Percentiles rank a stretch among this genome's conserved stretches.
Evolutionary conservation across 176 grass and related monocot genomes (phyloP).

Genomic region (Rhynchospora breviuscula): DNA sequence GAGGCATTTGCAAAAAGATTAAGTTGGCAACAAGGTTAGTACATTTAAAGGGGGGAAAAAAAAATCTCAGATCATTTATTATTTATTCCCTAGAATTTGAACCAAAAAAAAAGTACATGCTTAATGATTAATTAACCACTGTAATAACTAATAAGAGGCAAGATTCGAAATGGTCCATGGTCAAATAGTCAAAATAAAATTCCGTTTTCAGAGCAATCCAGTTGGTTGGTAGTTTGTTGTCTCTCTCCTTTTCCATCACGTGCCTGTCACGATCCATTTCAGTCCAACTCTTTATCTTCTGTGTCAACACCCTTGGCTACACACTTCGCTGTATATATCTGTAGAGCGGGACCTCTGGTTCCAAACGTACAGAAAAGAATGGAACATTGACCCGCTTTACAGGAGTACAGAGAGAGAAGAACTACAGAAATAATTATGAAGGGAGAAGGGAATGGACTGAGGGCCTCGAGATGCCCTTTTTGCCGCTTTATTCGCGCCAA

Average conservation of each 20-base stretch:
- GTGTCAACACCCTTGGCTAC: neutral
- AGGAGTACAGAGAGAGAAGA: neutral
- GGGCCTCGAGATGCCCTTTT: constrained; percentile 1
- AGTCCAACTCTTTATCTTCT: neutral
- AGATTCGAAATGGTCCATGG: neutral
- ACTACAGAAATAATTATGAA: neutral
- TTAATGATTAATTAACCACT: neutral
- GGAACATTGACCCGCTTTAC: neutral
- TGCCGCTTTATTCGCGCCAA: neutral
- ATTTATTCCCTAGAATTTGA: neutral
- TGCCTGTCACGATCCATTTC: neutral
- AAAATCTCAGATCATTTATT: neutral
- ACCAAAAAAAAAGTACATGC: neutral
- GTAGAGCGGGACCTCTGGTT: neutral
- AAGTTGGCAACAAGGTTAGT: neutral
- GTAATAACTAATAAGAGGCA: neutral
- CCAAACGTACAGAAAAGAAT: neutral
- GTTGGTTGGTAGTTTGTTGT: neutral
- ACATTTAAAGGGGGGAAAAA: neutral
- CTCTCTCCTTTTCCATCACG: neutral
- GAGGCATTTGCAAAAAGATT: neutral
- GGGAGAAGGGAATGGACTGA: neutral
- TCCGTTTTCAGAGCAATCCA: neutral
- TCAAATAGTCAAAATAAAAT: constrained; percentile 5
- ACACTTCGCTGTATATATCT: neutral